A percentile compares a stretch with the other conserved stretches of the same genome.
Evolutionary conservation across 176 grass and related monocot species (phyloP).

Genomic region (Ampelocalamus luodianensis): DNA sequence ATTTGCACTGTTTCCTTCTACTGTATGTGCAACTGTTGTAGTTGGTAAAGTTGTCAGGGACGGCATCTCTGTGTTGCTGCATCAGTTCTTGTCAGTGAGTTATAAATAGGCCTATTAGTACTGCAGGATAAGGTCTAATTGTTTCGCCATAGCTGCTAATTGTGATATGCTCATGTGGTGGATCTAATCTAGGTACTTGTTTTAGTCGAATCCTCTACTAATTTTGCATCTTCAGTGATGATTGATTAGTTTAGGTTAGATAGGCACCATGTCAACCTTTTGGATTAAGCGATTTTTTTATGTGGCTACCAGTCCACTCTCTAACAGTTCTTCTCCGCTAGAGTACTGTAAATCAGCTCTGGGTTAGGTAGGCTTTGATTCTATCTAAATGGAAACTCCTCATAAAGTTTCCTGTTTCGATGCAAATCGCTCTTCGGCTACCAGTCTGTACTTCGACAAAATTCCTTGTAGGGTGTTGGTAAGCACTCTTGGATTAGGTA

Average conservation of each 20-base stretch:
- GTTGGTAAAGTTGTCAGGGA: neutral
- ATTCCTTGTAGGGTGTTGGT: neutral
- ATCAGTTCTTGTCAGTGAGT: slow-evolving; percentile 1
- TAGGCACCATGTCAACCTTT: slow-evolving; percentile 24
- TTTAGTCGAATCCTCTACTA: neutral
- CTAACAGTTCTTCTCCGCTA: slow-evolving; percentile 2
- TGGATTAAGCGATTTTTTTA: slow-evolving; percentile 14
- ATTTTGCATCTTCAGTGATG: slow-evolving; percentile 1
- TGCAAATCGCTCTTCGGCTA: neutral
- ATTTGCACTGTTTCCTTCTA: neutral
- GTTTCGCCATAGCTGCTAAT: neutral
- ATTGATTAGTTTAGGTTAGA: slow-evolving; percentile 21
- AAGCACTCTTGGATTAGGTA: neutral
- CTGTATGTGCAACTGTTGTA: neutral
- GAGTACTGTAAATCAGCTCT: slow-evolving; percentile 10
- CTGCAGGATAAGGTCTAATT: neutral
- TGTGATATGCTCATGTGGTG: neutral
- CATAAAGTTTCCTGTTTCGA: neutral
- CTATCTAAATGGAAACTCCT: neutral
- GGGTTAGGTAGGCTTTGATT: neutral
- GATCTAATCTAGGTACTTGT: neutral
- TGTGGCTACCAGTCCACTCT: neutral
- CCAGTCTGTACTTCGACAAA: neutral
- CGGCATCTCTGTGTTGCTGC: neutral
- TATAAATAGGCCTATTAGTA: neutral